Conservation (phyloP, 306 rosid species). For the Cicer arietinum region DNA sequence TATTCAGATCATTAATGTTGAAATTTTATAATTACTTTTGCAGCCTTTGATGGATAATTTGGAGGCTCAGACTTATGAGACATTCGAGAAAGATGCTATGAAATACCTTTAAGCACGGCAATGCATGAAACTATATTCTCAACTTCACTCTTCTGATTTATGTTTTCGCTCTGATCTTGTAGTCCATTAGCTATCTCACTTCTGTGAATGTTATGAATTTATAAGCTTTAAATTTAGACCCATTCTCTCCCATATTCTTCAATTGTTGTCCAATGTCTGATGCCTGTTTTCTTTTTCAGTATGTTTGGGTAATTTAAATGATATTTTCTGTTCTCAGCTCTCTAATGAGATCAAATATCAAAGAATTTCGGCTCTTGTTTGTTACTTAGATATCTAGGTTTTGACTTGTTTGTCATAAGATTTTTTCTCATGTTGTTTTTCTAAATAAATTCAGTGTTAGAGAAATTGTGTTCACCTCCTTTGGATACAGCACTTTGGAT, state of each 20-base stretch:
- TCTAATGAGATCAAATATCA: background rate
- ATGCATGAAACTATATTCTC: conserved; percentile 16
- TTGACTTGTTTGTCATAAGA: conserved; percentile 45
- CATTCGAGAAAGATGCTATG: conserved; percentile 89
- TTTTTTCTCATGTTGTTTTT: conserved; percentile 18
- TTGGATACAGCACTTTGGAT: background rate
- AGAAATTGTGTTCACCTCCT: background rate
- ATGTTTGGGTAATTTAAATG: background rate
- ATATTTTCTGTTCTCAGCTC: background rate
- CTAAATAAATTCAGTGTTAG: background rate
- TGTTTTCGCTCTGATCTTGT: background rate
- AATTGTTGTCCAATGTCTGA: background rate
- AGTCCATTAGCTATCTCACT: background rate
- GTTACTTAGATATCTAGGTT: background rate
- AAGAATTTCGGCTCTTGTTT: background rate
- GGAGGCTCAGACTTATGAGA: conserved; percentile 97
- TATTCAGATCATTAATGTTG: too few relatives aligned
- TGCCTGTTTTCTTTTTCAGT: background rate
- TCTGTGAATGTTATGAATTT: background rate
- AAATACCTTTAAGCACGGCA: conserved; percentile 84
- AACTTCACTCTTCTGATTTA: background rate
- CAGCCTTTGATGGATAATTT: conserved; percentile 58
- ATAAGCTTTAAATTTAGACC: background rate
- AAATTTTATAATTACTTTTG: too few relatives aligned
- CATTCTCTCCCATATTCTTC: background rate